phyloP scores from a whole-genome alignment of 176 grass and related monocot genomes.

The Dendrocalamus sinicus region DNA sequence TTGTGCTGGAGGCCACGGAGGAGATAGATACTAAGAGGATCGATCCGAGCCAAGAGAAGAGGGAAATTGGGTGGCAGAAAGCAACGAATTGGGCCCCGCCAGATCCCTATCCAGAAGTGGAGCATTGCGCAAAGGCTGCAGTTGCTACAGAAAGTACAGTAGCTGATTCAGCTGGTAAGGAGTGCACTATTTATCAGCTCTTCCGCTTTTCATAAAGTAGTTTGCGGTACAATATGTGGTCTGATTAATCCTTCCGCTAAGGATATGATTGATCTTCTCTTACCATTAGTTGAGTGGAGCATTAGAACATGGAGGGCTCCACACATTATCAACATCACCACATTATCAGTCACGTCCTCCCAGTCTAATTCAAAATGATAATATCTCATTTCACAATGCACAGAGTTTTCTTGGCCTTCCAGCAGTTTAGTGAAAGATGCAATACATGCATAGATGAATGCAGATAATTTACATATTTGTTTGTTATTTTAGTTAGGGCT shows the following conservation, averaged over 20 bases:
- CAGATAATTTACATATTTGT: not conserved
- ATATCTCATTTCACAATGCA: not conserved
- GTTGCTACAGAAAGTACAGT: slow-evolving; percentile 47
- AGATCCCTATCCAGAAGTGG: slow-evolving; percentile 55
- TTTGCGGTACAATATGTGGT: not conserved
- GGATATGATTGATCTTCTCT: not conserved
- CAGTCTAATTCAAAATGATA: slow-evolving; percentile 20
- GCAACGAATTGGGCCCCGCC: slow-evolving; percentile 54
- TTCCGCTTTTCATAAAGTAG: slow-evolving; percentile 19
- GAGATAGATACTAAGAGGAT: slow-evolving; percentile 92
- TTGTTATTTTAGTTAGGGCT: not conserved
- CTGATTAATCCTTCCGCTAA: not conserved
- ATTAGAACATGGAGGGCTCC: slow-evolving; percentile 19
- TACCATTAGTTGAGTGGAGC: slow-evolving; percentile 13
- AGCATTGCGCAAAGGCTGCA: slow-evolving; percentile 55
- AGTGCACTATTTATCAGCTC: slow-evolving; percentile 9
- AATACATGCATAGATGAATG: not conserved
- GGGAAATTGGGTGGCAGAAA: slow-evolving; percentile 66
- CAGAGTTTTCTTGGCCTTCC: not conserved
- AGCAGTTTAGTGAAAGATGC: not conserved
- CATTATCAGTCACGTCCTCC: not conserved
- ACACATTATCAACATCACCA: not conserved
- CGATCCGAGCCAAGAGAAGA: slow-evolving; percentile 75
- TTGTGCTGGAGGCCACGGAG: slow-evolving; percentile 82
- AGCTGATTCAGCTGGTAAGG: slow-evolving; percentile 74